These are phyloP conservation scores for Handroanthus guayacan DNA, from an alignment of 257 asterid genomes.

Conservation along the genomic window DNA sequence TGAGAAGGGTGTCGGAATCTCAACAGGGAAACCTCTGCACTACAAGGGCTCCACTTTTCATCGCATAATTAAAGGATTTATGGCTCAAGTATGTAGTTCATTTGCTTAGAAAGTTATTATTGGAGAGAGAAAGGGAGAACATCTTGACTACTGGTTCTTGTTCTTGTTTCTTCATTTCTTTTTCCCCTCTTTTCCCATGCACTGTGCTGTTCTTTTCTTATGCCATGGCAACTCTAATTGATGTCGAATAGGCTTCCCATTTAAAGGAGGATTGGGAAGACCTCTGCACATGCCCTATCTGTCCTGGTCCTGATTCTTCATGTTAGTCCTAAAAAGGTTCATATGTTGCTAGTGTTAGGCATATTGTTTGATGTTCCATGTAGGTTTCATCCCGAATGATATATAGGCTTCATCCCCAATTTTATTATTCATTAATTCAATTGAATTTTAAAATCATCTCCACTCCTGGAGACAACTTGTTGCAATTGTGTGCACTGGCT, in stretches of 20 bases:
- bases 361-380: conserved; percentile 3
- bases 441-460: too few species aligned
- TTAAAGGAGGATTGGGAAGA: neutral
- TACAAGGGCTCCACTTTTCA: conserved; percentile 90
- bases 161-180: neutral
- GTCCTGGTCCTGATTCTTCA: conserved; percentile 1
- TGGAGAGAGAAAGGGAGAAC: neutral
- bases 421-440: neutral
- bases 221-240: conserved; percentile 5
- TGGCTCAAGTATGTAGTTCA: conserved; percentile 83
- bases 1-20: conserved; percentile 84
- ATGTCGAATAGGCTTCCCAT: conserved; percentile 21
- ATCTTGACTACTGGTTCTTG: conserved; percentile 11
- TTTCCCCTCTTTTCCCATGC: neutral
- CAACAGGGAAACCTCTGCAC: conserved; percentile 91
- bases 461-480: neutral
- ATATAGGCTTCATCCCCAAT: neutral
- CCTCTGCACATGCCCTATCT: conserved; percentile 8
- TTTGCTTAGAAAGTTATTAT: conserved; percentile 10
- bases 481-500: conserved; percentile 10
- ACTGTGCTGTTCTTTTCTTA: conserved; percentile 1
- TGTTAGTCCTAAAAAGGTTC: conserved; percentile 19
- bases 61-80: conserved; percentile 93
- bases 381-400: neutral
- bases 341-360: conserved; percentile 21